These are phyloP conservation scores for Heterobasidion irregulare DNA, from an alignment of 1,284 basidiomycete genomes.

Conservation along the genomic window DNA sequence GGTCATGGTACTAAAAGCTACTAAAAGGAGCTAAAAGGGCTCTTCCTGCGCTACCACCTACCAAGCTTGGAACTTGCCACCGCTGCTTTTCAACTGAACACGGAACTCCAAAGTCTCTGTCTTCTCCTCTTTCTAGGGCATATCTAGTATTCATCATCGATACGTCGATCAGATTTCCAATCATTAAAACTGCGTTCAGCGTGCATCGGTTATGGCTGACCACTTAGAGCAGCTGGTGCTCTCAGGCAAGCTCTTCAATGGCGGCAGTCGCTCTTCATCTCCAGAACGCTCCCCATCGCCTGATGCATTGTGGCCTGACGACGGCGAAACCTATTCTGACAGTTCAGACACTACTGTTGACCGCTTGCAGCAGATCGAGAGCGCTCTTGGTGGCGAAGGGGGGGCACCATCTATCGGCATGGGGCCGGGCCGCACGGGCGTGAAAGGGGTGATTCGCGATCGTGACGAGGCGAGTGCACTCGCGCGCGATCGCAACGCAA, in stretches of 20 bases:
- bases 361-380: slow-evolving; percentile 16
- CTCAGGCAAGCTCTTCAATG: slow-evolving; percentile 68
- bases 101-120: no score
- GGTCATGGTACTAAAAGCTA: no score
- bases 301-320: slow-evolving; percentile 19
- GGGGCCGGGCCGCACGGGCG: slow-evolving; percentile 75
- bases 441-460: slow-evolving; percentile 79
- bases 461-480: slow-evolving; percentile 55
- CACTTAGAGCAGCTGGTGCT: slow-evolving; percentile 64
- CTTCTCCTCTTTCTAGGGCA: no score
- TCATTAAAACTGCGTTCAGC: no score
- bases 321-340: slow-evolving; percentile 26
- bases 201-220: neutral
- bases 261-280: slow-evolving; percentile 30
- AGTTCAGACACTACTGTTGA: slow-evolving; percentile 16
- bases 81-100: no score
- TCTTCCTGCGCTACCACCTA: no score
- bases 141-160: no score
- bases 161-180: no score
- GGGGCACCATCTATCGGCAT: slow-evolving; percentile 56
- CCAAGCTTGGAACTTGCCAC: no score
- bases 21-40: no score
- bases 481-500: slow-evolving; percentile 37
- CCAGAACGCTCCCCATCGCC: slow-evolving; percentile 44
- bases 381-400: slow-evolving; percentile 9